phyloP scores from a whole-genome alignment of 495 filamentous ascomycete genomes.

The Pyrenula aspistea region DNA sequence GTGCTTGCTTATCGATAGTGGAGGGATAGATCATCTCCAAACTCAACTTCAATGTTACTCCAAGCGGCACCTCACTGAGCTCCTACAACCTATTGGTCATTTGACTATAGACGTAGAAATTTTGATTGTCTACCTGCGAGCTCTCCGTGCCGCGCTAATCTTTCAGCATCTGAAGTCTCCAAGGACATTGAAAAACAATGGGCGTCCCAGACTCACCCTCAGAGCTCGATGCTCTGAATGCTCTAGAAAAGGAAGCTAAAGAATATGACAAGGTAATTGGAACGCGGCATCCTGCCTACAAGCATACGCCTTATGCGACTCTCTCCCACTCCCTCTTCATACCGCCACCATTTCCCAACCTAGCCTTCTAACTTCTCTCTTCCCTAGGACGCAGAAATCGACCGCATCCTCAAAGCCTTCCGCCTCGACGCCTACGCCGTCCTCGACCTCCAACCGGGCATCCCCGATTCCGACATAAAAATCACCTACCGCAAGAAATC shows the following conservation, averaged over 20 bases:
- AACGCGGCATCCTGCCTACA: constrained; percentile 1
- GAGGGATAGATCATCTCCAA: no score
- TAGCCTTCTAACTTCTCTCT: constrained; percentile 1
- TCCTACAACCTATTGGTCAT: no score
- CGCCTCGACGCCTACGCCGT: constrained; percentile 88
- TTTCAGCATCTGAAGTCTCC: no score
- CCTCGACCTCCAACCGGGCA: constrained; percentile 89
- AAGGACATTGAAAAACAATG: no score
- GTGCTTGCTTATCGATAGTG: no score
- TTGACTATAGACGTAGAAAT: no score
- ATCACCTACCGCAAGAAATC: constrained; percentile 87
- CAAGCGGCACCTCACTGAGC: no score
- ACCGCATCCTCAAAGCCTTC: constrained; percentile 85
- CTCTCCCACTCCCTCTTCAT: background rate
- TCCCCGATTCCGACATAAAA: constrained; percentile 95
- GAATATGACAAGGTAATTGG: constrained; percentile 73
- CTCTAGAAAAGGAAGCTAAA: constrained; percentile 74
- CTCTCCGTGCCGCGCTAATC: no score
- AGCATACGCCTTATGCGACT: no score
- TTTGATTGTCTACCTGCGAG: no score
- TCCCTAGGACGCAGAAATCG: constrained; percentile 92
- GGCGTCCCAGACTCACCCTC: background rate
- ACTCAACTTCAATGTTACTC: no score
- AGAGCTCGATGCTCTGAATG: constrained; percentile 71
- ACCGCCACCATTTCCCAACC: background rate